These are phyloP conservation scores for Tulasnella sp. DNA, from an alignment of 768 basidiomycete species.

Conservation along the genomic window DNA sequence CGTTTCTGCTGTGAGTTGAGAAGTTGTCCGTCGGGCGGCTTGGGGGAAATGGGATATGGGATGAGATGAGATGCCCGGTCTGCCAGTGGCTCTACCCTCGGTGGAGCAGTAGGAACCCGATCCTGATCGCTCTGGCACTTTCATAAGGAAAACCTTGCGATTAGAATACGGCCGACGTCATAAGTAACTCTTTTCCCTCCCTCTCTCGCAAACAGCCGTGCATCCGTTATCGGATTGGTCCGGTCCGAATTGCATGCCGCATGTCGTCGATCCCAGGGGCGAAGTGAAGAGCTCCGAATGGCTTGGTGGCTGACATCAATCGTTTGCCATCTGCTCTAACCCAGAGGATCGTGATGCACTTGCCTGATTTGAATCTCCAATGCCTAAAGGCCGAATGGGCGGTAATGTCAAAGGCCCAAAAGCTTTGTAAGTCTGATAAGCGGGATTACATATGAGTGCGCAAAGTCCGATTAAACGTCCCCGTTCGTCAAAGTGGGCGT, in stretches of 20 bases:
- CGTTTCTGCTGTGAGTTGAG: too few species aligned
- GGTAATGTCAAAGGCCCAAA: too few species aligned
- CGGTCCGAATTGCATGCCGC: background rate
- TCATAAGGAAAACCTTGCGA: background rate
- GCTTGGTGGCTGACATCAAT: background rate
- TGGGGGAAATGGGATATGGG: too few species aligned
- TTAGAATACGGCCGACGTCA: background rate
- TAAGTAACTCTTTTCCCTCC: too few species aligned
- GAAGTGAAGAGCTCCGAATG: background rate
- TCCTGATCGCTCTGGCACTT: too few species aligned
- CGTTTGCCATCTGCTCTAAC: background rate
- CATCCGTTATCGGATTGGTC: background rate
- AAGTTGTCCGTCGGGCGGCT: too few species aligned
- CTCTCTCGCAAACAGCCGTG: too few species aligned
- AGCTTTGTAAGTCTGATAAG: background rate
- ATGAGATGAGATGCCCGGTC: background rate
- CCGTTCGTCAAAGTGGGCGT: too few species aligned
- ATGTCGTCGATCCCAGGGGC: background rate
- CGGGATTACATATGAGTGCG: too few species aligned
- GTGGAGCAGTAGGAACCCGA: too few species aligned
- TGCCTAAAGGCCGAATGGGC: background rate
- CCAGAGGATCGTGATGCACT: background rate
- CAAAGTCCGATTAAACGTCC: too few species aligned
- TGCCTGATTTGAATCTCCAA: background rate
- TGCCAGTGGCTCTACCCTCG: too few species aligned